Percentiles rank a stretch among this genome's conserved stretches.
These are phyloP conservation scores for Ophiosphaerella herpotricha DNA, from an alignment of 2,329 filamentous ascomycete genomes.

Conservation along the genomic window DNA sequence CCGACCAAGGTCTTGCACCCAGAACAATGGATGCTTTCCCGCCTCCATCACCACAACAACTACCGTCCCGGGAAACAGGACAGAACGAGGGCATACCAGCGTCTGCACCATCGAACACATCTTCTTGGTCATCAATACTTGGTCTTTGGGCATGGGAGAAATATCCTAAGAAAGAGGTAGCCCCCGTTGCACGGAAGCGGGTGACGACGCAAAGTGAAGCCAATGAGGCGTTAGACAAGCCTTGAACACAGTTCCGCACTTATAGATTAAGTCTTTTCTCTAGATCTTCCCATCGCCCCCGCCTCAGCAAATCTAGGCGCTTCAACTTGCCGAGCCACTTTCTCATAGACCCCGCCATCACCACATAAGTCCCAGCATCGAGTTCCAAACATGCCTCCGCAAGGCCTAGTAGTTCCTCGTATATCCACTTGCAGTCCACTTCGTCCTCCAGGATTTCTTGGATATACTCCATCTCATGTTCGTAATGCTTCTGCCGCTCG, in stretches of 20 bases:
- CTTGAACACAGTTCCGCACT: slow-evolving; percentile 45
- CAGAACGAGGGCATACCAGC: slow-evolving; percentile 13
- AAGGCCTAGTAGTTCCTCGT: slow-evolving; percentile 82
- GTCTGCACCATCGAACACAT: slow-evolving; percentile 2
- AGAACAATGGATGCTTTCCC: slow-evolving; percentile 16
- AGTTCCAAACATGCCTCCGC: slow-evolving; percentile 64
- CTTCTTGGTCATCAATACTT: slow-evolving; percentile 34
- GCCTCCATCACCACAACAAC: slow-evolving; percentile 12
- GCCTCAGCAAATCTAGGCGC: slow-evolving; percentile 73
- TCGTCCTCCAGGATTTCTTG: slow-evolving; percentile 69
- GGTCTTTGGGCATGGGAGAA: slow-evolving; percentile 43
- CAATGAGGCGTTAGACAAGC: slow-evolving; percentile 61
- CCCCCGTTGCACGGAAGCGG: slow-evolving; percentile 64
- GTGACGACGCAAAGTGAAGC: slow-evolving; percentile 64
- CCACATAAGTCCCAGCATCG: slow-evolving; percentile 44
- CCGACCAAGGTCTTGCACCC: slow-evolving; percentile 16
- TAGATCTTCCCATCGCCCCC: slow-evolving; percentile 75
- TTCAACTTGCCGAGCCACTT: slow-evolving; percentile 66
- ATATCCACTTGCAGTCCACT: slow-evolving; percentile 82
- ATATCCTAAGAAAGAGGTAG: slow-evolving; percentile 49
- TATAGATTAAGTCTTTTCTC: slow-evolving; percentile 54
- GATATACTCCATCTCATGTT: slow-evolving; percentile 74
- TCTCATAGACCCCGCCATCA: slow-evolving; percentile 52
- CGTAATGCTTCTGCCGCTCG: slow-evolving; percentile 69
- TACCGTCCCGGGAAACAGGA: slow-evolving; percentile 4